Conservation (phyloP, 2,329 filamentous ascomycete genomes). For the Colletotrichum sp. region DNA sequence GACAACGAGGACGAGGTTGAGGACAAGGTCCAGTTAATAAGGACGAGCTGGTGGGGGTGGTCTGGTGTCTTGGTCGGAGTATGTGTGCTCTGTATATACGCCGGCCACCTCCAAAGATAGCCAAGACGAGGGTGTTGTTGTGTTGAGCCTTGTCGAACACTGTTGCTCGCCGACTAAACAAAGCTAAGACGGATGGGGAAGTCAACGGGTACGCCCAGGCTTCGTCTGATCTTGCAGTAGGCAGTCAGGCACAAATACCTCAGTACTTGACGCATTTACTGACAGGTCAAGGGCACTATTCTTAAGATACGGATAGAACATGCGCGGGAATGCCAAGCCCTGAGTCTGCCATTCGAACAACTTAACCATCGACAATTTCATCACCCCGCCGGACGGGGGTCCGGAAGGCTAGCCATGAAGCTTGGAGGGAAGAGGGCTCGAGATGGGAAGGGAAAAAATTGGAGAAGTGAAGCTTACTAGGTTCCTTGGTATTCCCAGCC, state of each 20-base stretch:
- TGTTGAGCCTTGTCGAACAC: conserved; percentile 13
- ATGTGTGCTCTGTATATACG: conserved; percentile 12
- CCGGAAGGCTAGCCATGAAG: neutral
- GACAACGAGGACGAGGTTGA: conserved; percentile 10
- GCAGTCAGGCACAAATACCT: neutral
- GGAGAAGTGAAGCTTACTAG: conserved; percentile 16
- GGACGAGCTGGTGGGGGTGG: conserved; percentile 9
- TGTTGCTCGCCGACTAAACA: neutral
- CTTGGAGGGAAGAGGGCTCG: neutral
- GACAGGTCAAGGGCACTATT: neutral
- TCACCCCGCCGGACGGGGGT: neutral
- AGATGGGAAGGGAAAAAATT: neutral
- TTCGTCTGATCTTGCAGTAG: conserved; percentile 4
- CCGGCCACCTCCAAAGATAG: neutral
- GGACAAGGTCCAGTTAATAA: conserved; percentile 12
- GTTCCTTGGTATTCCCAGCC: conserved; percentile 10
- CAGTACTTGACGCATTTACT: neutral
- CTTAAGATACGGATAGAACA: neutral
- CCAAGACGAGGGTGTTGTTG: neutral
- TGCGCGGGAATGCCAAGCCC: conserved; percentile 8
- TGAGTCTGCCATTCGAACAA: conserved; percentile 2
- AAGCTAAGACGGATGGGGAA: neutral
- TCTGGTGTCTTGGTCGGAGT: neutral
- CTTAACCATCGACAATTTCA: neutral
- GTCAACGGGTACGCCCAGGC: neutral